Conservation (phyloP, 768 basidiomycete genomes). For the Phallus indusiatus region DNA sequence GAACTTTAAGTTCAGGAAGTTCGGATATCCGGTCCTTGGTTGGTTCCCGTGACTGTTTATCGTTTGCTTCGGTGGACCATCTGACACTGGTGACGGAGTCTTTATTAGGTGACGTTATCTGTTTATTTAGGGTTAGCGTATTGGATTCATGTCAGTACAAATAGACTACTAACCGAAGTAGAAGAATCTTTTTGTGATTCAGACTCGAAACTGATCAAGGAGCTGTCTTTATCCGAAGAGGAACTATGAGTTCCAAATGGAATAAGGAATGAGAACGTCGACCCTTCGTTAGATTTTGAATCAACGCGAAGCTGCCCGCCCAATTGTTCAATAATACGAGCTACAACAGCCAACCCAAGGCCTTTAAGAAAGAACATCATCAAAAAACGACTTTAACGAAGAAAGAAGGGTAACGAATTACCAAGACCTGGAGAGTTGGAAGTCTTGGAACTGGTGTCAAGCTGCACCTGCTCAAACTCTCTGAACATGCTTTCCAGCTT, state of each 20-base stretch:
- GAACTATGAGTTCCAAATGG: conserved; percentile 41
- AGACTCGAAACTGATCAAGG: conserved; percentile 15
- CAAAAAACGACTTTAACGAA: neutral
- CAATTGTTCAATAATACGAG: conserved; percentile 69
- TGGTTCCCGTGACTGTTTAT: neutral
- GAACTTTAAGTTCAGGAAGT: conserved; percentile 30
- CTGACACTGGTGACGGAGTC: neutral
- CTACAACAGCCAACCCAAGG: conserved; percentile 72
- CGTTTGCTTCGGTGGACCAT: neutral
- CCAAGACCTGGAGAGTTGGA: conserved; percentile 38
- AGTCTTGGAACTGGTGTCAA: conserved; percentile 29
- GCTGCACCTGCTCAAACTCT: conserved; percentile 72
- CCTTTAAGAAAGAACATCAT: conserved; percentile 25
- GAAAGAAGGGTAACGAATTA: conserved; percentile 16
- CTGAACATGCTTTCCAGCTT: conserved; percentile 72
- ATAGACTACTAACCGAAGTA: conserved; percentile 11
- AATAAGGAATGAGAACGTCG: conserved; percentile 62
- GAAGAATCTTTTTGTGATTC: neutral
- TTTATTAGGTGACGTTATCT: neutral
- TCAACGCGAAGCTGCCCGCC: conserved; percentile 74
- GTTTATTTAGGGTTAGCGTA: neutral
- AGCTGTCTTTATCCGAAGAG: conserved; percentile 12
- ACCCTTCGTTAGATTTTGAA: conserved; percentile 56
- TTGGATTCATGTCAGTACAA: neutral
- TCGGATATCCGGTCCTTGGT: neutral